Conservation (phyloP, 2,329 filamentous ascomycete genomes). For the Clarireedia sp. region DNA sequence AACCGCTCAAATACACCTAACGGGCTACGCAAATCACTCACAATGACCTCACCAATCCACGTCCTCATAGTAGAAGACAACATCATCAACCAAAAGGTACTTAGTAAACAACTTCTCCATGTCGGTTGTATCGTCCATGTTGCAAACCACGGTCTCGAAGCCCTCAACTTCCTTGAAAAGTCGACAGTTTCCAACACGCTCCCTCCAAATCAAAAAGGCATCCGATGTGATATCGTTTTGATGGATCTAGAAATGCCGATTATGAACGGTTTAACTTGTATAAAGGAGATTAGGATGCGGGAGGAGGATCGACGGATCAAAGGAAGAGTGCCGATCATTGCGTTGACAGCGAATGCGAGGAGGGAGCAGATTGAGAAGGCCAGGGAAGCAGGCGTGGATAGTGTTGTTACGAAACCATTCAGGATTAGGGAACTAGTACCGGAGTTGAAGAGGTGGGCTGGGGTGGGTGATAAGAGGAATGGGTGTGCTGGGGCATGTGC, state of each 20-base stretch:
- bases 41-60: conserved; percentile 14
- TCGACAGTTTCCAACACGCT: conserved; percentile 18
- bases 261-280: conserved; percentile 62
- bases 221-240: conserved; percentile 52
- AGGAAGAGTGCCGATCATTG: conserved; percentile 32
- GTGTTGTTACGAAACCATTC: conserved; percentile 67
- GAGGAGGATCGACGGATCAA: conserved; percentile 42
- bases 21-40: not conserved
- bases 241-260: conserved; percentile 75
- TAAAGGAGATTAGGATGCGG: conserved; percentile 53
- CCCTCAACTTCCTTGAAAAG: conserved; percentile 34
- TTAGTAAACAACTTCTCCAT: conserved; percentile 41
- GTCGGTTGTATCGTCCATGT: conserved; percentile 37
- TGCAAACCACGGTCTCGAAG: conserved; percentile 50
- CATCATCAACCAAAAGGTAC: conserved; percentile 39
- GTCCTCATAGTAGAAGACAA: conserved; percentile 55
- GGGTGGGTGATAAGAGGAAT: not conserved
- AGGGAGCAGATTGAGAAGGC: conserved; percentile 22
- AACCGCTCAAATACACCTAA: not conserved
- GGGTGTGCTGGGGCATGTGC: not conserved
- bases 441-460: conserved; percentile 40
- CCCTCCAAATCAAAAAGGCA: conserved; percentile 11
- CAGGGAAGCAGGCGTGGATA: conserved; percentile 36
- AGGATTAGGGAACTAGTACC: conserved; percentile 52
- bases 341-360: conserved; percentile 29